These are phyloP conservation scores for Phytopythium chamaehyphon DNA, from an alignment of 352 stramenopile species.

Conservation along the genomic window DNA sequence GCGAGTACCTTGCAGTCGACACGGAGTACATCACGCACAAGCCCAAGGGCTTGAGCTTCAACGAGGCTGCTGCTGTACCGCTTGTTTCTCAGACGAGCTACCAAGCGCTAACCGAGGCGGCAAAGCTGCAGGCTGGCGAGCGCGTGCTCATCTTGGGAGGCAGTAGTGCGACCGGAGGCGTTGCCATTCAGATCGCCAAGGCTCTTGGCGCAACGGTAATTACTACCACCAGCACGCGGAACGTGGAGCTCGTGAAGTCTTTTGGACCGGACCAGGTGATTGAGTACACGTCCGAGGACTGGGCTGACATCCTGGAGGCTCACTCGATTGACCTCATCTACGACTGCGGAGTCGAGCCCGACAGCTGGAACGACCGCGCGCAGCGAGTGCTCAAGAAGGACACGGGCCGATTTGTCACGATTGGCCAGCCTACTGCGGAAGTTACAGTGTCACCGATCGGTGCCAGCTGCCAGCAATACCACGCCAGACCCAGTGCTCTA, in stretches of 20 bases:
- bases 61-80: slow-evolving; percentile 27
- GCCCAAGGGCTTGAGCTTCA: slow-evolving; percentile 29
- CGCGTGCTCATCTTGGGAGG: slow-evolving; percentile 50
- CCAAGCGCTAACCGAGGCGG: slow-evolving; percentile 23
- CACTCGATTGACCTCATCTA: slow-evolving; percentile 33
- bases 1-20: slow-evolving; percentile 33
- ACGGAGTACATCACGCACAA: slow-evolving; percentile 28
- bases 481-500: slow-evolving; percentile 11
- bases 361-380: slow-evolving; percentile 25
- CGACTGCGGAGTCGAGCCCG: slow-evolving; percentile 21
- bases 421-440: slow-evolving; percentile 18
- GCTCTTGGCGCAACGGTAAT: slow-evolving; percentile 24
- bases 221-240: slow-evolving; percentile 31
- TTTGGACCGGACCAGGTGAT: slow-evolving; percentile 44
- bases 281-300: slow-evolving; percentile 49
- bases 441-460: slow-evolving; percentile 55
- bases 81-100: slow-evolving; percentile 26
- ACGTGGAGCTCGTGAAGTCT: slow-evolving; percentile 37
- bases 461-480: slow-evolving; percentile 21
- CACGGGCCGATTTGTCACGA: slow-evolving; percentile 33
- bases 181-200: slow-evolving; percentile 59
- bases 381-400: slow-evolving; percentile 33
- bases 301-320: slow-evolving; percentile 22
- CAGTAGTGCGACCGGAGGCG: slow-evolving; percentile 51
- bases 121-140: slow-evolving; percentile 20